Evolutionary conservation across 495 filamentous ascomycete species (phyloP), one percentile per base, ranked within the genome.

Genomic region (Aspergillus asperescens): DNA sequence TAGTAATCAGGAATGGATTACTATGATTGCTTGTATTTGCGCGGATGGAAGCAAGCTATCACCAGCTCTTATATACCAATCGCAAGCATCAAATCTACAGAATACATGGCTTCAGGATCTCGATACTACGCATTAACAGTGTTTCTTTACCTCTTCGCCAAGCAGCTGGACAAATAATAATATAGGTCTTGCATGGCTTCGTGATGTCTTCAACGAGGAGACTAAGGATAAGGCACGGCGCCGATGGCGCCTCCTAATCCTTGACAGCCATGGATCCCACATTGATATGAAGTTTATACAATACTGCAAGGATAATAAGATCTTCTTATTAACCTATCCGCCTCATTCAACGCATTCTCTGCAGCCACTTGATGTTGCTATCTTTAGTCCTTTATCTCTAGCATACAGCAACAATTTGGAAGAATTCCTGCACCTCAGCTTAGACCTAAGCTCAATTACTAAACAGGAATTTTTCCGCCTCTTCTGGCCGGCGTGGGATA

Each of bases 1-100:
- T 49, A 18, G 44, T 1, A 52, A 52, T 52, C 19, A 31, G 5
- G 41, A 52, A 18, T 52, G 8, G 50, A 52, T 52, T 16, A 52
- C 29, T n/a, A n/a, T n/a, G n/a, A n/a, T n/a, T n/a, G n/a, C n/a
- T n/a, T n/a, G n/a, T n/a, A n/a, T n/a, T n/a, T 52, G 25, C n/a
- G 40, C 29, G 9, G 22, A 45, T 38, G 20, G 12, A 22, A 45
- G 29, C 28, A 12, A 13, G 3, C 18, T 52, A 27, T 46, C 23
- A 24, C 29, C 29, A 7, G 50, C 18, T 16, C 28, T 52, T 19
- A 52, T 52, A 5, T 52, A 52, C 15, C 19, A 45, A 20, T 28
- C 40, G 23, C 1, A 1, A 25, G 19, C 19, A 8, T 1, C 0
- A n/a, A 46, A 52, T 15, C 3, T 52, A 24, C 31, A 52, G 19